Evolutionary conservation across 2,329 filamentous ascomycete species (phyloP).

Genomic region (Incumbomyces lentus): DNA sequence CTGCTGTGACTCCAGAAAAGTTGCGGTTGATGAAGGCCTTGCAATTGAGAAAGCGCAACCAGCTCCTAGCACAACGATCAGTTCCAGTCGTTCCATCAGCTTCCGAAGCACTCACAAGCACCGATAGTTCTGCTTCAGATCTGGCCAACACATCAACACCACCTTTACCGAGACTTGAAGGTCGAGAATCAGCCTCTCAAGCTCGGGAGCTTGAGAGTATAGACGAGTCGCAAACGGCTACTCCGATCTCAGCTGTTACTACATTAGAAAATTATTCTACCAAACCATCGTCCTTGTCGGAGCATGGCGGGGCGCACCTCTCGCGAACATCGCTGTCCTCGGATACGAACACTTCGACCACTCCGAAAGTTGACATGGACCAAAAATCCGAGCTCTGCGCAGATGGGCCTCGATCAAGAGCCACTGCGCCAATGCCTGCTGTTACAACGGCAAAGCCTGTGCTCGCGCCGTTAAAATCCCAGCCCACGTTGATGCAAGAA

Average conservation of each 20-base stretch:
- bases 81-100: conserved; percentile 7
- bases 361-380: conserved; percentile 10
- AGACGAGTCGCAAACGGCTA: conserved; percentile 14
- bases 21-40: conserved; percentile 87
- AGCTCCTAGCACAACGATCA: conserved; percentile 28
- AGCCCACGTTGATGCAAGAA: too few relatives aligned
- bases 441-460: too few relatives aligned
- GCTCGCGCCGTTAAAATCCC: too few relatives aligned
- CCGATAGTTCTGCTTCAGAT: conserved; percentile 1
- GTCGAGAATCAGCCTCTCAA: neutral
- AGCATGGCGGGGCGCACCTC: conserved; percentile 15
- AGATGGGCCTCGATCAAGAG: neutral
- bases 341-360: conserved; percentile 19
- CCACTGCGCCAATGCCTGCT: too few relatives aligned
- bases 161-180: neutral
- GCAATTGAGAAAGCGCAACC: conserved; percentile 77
- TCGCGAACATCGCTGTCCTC: conserved; percentile 15
- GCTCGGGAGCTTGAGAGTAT: neutral
- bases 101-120: neutral
- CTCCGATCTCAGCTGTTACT: conserved; percentile 22
- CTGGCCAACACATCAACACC: neutral
- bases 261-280: conserved; percentile 24
- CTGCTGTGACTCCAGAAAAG: conserved; percentile 68
- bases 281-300: conserved; percentile 25
- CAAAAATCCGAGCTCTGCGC: neutral